Evolutionary conservation across 768 basidiomycete genomes (phyloP), one percentile per base, ranked within the genome.

Genomic region (Auricularia heimuer): DNA sequence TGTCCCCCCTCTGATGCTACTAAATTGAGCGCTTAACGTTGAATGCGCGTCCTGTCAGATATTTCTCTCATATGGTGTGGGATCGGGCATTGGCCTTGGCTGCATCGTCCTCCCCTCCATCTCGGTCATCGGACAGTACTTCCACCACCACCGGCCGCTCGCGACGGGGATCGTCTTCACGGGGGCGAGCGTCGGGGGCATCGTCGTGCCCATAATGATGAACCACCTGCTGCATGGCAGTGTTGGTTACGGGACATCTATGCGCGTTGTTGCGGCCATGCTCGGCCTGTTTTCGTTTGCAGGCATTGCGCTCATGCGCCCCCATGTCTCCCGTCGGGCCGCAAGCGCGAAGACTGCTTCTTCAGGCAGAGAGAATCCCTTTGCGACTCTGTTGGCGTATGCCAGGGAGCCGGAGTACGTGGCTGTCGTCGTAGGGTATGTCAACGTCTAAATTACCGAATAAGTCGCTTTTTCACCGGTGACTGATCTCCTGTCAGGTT

Each of bases 131-230:
- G 79, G 80, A 11, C 85, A 86, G 66, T 81, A 82, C 69, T 87
- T 85, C 72, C 73, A 78, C 35, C 74, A 70, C 33, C 77, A 77
- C 34, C 77, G 81, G 12, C 78, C 80, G 4, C 70, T 85, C 44
- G 84, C 82, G 0, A 82, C 85, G 66, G 82, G 85, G 16, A 74
- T 87, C 54, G 82, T 78, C 42, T 82, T 82, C 14, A 81, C 83
- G 18, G 81, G 81, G 29, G 80, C 84, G n/a, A 83, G 81, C n/a
- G 70, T 85, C 18, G 87, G 87, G 2, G 85, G 83, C 11, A 77
- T 83, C 33, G 69, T 87, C 7, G 84, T 86, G 65, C 84, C 85
- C 3, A 84, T 86, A 68, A 80, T 87, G 77, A 75, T 89, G 29
- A 88, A 89, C 69, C 76, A 79, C 44, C 75, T 80, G 24, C 65